Percentiles rank a stretch among this genome's conserved stretches.
phyloP scores from a whole-genome alignment of 345 rosid genomes.

The Salix suchowensis region DNA sequence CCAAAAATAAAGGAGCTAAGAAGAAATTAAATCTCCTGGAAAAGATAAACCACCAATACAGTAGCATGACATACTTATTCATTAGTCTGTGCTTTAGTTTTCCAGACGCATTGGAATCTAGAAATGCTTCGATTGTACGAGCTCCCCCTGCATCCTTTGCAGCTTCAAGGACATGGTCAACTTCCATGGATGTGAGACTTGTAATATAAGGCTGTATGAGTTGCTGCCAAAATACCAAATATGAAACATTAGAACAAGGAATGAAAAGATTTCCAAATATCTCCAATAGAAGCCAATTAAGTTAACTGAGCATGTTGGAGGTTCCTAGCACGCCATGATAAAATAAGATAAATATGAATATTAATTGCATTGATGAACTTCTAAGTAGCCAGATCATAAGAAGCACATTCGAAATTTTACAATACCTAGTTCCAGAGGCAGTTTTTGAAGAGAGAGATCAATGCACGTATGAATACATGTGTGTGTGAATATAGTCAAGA shows the following conservation, averaged over 20 bases:
- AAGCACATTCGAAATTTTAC: too few species aligned
- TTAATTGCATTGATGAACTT: neutral
- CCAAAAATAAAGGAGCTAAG: conserved; percentile 4
- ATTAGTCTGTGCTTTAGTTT: conserved; percentile 73
- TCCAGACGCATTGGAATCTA: conserved; percentile 59
- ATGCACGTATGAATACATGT: too few species aligned
- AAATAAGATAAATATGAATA: neutral
- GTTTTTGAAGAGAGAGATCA: too few species aligned
- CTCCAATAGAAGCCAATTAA: neutral
- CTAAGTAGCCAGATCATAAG: neutral
- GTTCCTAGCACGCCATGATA: neutral
- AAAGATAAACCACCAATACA: conserved; percentile 11
- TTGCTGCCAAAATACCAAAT: conserved; percentile 44
- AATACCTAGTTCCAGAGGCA: too few species aligned
- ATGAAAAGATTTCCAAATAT: neutral
- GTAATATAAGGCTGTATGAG: conserved; percentile 58
- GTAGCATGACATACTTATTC: conserved; percentile 51
- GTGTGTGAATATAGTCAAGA: too few species aligned
- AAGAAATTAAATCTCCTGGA: neutral
- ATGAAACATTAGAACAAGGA: neutral
- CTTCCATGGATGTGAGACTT: conserved; percentile 73
- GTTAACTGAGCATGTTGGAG: neutral
- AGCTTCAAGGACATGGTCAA: conserved; percentile 57
- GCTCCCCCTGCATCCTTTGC: conserved; percentile 81
- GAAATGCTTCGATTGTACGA: conserved; percentile 83